Conservation (phyloP, 331 rosid genomes). For the Arachis monticola region DNA sequence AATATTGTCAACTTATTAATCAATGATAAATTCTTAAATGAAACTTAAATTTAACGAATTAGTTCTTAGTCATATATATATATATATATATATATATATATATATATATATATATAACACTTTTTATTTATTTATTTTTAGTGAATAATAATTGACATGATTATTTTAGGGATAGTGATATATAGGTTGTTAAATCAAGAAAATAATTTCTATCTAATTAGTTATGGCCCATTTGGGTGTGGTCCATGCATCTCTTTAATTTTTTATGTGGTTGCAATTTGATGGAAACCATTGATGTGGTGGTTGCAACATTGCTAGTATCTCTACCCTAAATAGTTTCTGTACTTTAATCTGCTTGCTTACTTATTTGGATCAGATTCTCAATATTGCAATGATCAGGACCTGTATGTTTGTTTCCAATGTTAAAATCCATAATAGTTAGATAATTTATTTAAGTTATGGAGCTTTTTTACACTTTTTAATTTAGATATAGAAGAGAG, state of each 20-base stretch:
- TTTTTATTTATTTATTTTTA: background rate
- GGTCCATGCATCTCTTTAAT: conserved; percentile 50
- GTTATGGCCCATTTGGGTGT: conserved; percentile 49
- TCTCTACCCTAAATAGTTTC: conserved; percentile 13
- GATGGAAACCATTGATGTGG: conserved; percentile 50
- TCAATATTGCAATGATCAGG: background rate
- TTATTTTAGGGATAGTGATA: conserved; percentile 44
- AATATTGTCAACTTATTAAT: too few relatives aligned
- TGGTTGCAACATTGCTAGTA: conserved; percentile 33
- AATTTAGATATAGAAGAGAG: too few relatives aligned
- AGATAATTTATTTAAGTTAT: conserved; percentile 5
- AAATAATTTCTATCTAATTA: conserved; percentile 48
- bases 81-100: too few relatives aligned
- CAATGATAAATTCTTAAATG: too few relatives aligned
- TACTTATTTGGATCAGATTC: conserved; percentile 14
- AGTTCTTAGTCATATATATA: too few relatives aligned
- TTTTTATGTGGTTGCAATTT: conserved; percentile 56
- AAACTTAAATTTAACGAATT: too few relatives aligned
- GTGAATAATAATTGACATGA: conserved; percentile 26
- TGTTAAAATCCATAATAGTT: background rate
- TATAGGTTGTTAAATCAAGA: conserved; percentile 45
- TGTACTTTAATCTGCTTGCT: conserved; percentile 18
- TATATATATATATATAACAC: conserved; percentile 7
- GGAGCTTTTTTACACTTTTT: too few relatives aligned
- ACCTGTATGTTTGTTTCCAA: background rate